Percentiles rank a stretch among this genome's conserved stretches.
These are phyloP conservation scores for Tephrocybe sp. DNA, from an alignment of 768 basidiomycete genomes.

Conservation along the genomic window DNA sequence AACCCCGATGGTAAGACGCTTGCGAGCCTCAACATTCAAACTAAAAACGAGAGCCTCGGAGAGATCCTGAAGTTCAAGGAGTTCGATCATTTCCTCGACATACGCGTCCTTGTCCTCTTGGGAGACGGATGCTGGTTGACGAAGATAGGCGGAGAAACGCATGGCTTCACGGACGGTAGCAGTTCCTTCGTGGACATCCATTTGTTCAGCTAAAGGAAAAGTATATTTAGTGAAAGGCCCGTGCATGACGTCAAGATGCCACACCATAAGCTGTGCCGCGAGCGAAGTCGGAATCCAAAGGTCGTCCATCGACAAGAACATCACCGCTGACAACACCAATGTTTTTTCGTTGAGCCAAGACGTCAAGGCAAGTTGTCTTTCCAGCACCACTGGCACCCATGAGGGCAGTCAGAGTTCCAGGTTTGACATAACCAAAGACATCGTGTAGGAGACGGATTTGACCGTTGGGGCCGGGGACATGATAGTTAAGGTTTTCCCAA, in stretches of 20 bases:
- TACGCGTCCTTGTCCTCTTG: constrained; percentile 77
- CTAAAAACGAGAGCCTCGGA: constrained; percentile 81
- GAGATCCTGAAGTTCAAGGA: constrained; percentile 81
- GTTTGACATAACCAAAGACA: constrained; percentile 79
- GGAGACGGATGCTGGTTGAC: constrained; percentile 69
- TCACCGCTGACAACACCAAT: constrained; percentile 68
- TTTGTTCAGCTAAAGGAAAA: constrained; percentile 62
- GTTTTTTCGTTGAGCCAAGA: constrained; percentile 70
- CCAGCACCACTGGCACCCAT: constrained; percentile 88
- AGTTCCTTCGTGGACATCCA: constrained; percentile 82
- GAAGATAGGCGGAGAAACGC: constrained; percentile 82
- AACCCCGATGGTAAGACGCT: constrained; percentile 89
- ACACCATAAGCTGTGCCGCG: constrained; percentile 79
- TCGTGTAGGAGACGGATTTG: constrained; percentile 66
- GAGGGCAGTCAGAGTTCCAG: constrained; percentile 84
- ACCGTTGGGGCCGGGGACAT: constrained; percentile 67
- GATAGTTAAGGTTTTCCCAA: constrained; percentile 79
- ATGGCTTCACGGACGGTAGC: constrained; percentile 84
- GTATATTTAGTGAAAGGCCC: constrained; percentile 21
- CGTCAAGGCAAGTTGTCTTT: constrained; percentile 78
- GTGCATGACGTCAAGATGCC: constrained; percentile 23
- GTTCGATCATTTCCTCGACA: constrained; percentile 80
- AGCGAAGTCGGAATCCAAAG: constrained; percentile 53
- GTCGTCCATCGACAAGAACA: constrained; percentile 64
- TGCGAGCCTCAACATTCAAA: constrained; percentile 69